phyloP scores from a whole-genome alignment of 1,139 yeast genomes.

The Sugiyamaella neomexicana region DNA sequence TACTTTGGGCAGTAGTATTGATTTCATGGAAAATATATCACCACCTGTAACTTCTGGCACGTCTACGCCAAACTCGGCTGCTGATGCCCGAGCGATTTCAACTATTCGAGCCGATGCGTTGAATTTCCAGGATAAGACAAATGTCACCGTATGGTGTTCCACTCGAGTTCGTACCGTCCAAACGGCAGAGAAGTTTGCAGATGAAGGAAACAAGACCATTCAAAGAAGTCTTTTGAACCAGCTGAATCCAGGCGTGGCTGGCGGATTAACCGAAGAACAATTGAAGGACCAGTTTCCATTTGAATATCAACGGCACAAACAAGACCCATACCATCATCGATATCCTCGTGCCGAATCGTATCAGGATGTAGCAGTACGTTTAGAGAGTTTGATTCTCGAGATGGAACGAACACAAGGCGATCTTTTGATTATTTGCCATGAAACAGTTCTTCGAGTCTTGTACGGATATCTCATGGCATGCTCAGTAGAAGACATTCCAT shows the following conservation, averaged over 20 bases:
- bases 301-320: constrained; percentile 63
- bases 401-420: constrained; percentile 91
- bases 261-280: constrained; percentile 62
- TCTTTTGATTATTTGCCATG: constrained; percentile 88
- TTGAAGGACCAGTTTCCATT: constrained; percentile 60
- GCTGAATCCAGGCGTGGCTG: constrained; percentile 87
- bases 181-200: constrained; percentile 67
- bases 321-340: constrained; percentile 90
- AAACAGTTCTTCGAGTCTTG: constrained; percentile 79
- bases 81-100: constrained; percentile 32
- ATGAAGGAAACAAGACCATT: constrained; percentile 58
- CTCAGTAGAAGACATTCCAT: constrained; percentile 82
- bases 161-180: constrained; percentile 81
- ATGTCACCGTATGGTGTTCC: constrained; percentile 80
- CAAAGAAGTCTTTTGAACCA: constrained; percentile 85
- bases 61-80: constrained; percentile 33
- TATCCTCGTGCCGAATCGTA: constrained; percentile 92
- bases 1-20: constrained; percentile 14
- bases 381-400: constrained; percentile 90
- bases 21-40: constrained; percentile 24
- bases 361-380: constrained; percentile 90
- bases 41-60: constrained; percentile 32
- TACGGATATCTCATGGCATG: constrained; percentile 95
- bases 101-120: constrained; percentile 32
- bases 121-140: constrained; percentile 29